Conservation (phyloP, 768 basidiomycete species). For the Clitopilus passeckerianus region DNA sequence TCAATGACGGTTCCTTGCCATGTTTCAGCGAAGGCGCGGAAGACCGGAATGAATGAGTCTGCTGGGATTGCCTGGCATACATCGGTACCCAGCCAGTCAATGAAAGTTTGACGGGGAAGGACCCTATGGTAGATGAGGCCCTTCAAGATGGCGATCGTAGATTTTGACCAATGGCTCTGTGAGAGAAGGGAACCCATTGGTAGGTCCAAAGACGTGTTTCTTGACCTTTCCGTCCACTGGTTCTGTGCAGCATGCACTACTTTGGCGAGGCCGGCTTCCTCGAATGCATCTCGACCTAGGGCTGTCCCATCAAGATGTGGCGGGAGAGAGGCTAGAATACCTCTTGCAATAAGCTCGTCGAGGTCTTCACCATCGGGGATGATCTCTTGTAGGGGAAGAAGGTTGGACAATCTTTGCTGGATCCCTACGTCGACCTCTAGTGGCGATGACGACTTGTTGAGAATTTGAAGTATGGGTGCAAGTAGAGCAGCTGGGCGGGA, state of each 20-base stretch:
- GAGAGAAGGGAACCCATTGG: constrained; percentile 30
- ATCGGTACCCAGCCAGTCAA: constrained; percentile 36
- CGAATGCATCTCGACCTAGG: constrained; percentile 2
- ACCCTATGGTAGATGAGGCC: constrained; percentile 38
- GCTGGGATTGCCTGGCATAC: constrained; percentile 15
- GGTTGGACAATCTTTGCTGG: constrained; percentile 24
- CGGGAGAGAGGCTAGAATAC: constrained; percentile 34
- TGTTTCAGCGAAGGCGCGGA: constrained; percentile 46
- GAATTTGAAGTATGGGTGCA: constrained; percentile 30
- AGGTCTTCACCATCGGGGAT: constrained; percentile 31
- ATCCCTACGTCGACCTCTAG: constrained; percentile 20
- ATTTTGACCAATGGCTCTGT: constrained; percentile 35
- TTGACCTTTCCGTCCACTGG: constrained; percentile 27
- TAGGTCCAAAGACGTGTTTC: constrained; percentile 14
- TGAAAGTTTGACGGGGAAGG: constrained; percentile 18
- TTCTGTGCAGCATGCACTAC: constrained; percentile 19
- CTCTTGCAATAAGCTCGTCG: constrained; percentile 42
- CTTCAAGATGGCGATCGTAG: constrained; percentile 38
- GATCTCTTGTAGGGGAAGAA: constrained; percentile 30
- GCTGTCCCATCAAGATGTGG: constrained; percentile 25
- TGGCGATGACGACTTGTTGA: constrained; percentile 12
- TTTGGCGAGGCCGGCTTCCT: constrained; percentile 11
- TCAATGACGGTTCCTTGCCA: constrained; percentile 6
- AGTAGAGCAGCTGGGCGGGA: constrained; percentile 15
- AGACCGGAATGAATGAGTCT: constrained; percentile 28